phyloP scores from a whole-genome alignment of 1,139 yeast species.

The Suhomyces choctaworum region DNA sequence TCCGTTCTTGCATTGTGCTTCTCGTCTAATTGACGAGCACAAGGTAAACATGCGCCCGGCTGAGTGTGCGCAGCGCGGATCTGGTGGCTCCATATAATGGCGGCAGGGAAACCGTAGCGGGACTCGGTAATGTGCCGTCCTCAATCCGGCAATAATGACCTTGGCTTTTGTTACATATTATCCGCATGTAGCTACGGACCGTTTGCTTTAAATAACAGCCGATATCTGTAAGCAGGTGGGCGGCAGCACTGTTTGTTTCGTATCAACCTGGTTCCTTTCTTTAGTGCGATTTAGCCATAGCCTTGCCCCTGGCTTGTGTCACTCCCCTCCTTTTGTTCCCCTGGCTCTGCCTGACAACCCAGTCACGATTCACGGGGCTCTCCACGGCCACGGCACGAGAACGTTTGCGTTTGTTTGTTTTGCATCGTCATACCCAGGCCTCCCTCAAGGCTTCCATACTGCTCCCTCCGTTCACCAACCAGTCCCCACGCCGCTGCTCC shows the following conservation, averaged over 20 bases:
- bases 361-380: constrained; percentile 3
- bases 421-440: neutral
- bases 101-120: neutral
- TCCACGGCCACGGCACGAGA: too few relatives aligned
- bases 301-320: neutral
- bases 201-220: constrained; percentile 11
- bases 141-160: constrained; percentile 3
- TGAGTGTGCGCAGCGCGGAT: neutral
- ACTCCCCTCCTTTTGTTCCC: neutral
- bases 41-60: neutral
- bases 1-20: neutral
- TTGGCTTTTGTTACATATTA: neutral
- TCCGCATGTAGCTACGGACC: constrained; percentile 3
- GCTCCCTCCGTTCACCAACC: too few relatives aligned
- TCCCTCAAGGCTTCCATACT: neutral
- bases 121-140: constrained; percentile 5
- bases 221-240: constrained; percentile 8
- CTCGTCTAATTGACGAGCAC: constrained; percentile 1
- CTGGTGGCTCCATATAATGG: constrained; percentile 3
- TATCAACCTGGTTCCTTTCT: constrained; percentile 7
- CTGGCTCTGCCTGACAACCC: constrained; percentile 4
- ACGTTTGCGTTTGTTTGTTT: constrained; percentile 1
- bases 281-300: neutral
- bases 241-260: constrained; percentile 8
- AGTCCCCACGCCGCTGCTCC: too few relatives aligned